Base-by-base conservation (phyloP, 2,329 filamentous ascomycete species). In the Arthrobotrys iridis region DNA sequence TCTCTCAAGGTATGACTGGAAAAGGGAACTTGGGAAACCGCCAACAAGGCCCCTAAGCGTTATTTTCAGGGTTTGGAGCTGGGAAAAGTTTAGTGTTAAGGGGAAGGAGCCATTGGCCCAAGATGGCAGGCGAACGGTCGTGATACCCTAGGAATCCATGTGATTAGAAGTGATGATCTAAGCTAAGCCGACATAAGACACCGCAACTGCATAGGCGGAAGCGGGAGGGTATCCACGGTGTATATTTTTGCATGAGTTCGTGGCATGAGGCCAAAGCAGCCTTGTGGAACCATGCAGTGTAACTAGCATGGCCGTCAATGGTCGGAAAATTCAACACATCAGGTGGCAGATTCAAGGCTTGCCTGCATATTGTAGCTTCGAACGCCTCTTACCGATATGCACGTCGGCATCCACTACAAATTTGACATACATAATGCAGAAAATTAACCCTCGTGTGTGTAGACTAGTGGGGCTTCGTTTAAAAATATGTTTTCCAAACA, bases 1-100 rank as follows among this genome's bases (percentile, higher is more conserved):
- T 71, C 35, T 62, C 24, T 45, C 30, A 28, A 22, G 30, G 48
- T 50, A 18, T 15, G 33, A 20, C 68, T 52, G 46, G 41, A 66
- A 73, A 57, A 48, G 43, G 41, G 52, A 52, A 50, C 28, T 66
- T 6, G 13, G n/a, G 40, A 30, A 40, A 46, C 46, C 7, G 26
- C 20, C 41, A 13, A 58, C 24, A 40, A 67, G 65, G 70, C 68
- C 20, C 43, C 68, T 50, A 62, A 67, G 70, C 37, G 62, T 66
- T 60, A 74, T 74, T 74, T 74, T 66, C 45, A 57, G 55, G 63
- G 60, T 33, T 46, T 26, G 22, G n/a, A 37, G 10, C 60, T 57
- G 11, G n/a, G 33, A 24, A n/a, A 37, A 43, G 67, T 41, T 59
- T 50, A 65, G 30, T 20, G 7, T 41, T 50, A 41, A 48, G 40